These are phyloP conservation scores for Sporodiniella umbellata DNA, from an alignment of 371 early-diverging fungal species.

Conservation along the genomic window DNA sequence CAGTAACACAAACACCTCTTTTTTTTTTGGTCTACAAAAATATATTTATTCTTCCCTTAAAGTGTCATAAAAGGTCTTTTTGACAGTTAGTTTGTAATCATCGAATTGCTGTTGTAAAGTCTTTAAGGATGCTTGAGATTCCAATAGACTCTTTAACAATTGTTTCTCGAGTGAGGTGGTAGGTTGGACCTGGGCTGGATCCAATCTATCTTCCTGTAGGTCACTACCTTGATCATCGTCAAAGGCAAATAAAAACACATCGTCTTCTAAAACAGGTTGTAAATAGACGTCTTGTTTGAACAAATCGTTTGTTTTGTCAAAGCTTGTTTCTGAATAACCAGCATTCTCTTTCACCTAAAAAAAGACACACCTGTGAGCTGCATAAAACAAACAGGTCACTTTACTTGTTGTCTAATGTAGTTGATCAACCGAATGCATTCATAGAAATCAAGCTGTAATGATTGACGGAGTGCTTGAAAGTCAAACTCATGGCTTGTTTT, in stretches of 20 bases:
- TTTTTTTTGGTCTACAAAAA: background rate
- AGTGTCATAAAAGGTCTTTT: constrained; percentile 66
- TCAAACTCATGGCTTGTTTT: constrained; percentile 66
- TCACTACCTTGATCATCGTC: constrained; percentile 52
- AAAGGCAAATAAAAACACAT: constrained; percentile 69
- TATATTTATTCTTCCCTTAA: constrained; percentile 17
- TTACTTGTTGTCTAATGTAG: constrained; percentile 65
- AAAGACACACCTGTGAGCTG: too few species aligned
- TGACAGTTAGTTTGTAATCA: constrained; percentile 69
- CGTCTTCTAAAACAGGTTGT: constrained; percentile 77
- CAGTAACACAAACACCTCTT: constrained; percentile 1
- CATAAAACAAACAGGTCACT: too few species aligned
- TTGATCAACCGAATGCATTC: constrained; percentile 84
- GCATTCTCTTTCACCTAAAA: background rate
- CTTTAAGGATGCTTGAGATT: constrained; percentile 45
- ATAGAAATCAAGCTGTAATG: constrained; percentile 74
- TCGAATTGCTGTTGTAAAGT: constrained; percentile 59
- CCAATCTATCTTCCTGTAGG: constrained; percentile 2
- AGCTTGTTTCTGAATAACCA: background rate
- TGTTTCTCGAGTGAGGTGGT: constrained; percentile 58
- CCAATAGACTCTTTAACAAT: constrained; percentile 47
- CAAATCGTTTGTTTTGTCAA: constrained; percentile 46
- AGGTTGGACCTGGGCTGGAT: constrained; percentile 21
- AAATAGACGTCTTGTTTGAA: constrained; percentile 72
- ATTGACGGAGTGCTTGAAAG: constrained; percentile 53